Evolutionary conservation across 23 red algal species (phyloP), one percentile per base, ranked within the genome.

Genomic region (Agarophyton chilense): DNA sequence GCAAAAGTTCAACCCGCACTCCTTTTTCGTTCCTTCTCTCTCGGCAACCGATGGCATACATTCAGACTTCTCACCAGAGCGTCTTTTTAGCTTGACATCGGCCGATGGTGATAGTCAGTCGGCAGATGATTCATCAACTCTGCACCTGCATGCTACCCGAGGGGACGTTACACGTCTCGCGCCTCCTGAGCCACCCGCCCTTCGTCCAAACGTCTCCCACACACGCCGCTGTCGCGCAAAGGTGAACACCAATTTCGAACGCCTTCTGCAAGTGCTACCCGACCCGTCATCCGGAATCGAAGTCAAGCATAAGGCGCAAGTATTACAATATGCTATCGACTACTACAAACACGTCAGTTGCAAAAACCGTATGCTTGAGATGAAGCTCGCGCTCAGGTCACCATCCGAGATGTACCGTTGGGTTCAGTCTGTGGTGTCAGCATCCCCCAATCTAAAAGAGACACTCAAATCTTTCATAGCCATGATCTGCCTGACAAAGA

Each of bases 221-320:
- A 92, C 89, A 9, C 89, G 77, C 28, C 77, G 80, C 36, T 92
- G 77, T 77, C 78, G 78, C 40, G 77, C 78, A 45, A 92, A 92
- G 35, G 35, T 92, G 4, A 92, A 92, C 89, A 63, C 47, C 36
- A 92, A 92, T 34, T 92, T 92, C 53, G 71, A 92, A 18, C 71
- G 70, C 13, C 89, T 92, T 4, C 42, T 92, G 10, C 24, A 77
- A 45, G 52, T 76, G 58, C 35, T 92, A 43, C 77, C 77, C 16
- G 39, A 64, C 19, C 82, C 92, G 21, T 82, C 82, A 38, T 46
- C 36, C 10, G 58, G 61, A 2, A 77, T 88, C 14, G 83, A 86
- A 42, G 45, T 88, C 24, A 81, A 88, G 41, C 80, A 78, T 72
- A 94, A 94, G 52, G 92, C 92, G 12, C 80, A 94, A 50, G 78